phyloP scores from a whole-genome alignment of 177 flowering plant genomes.

The Viscum album region DNA sequence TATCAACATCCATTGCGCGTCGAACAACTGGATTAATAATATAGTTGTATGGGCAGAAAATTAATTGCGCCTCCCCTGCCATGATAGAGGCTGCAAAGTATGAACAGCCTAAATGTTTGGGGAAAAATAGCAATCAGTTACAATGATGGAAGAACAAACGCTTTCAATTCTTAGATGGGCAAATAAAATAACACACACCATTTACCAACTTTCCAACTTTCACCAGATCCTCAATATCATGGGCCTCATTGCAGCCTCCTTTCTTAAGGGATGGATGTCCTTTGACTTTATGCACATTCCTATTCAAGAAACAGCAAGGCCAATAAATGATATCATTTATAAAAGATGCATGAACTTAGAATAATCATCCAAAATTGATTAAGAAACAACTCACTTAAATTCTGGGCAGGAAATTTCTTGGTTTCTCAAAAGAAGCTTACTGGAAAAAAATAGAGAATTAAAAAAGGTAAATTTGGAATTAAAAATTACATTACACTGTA shows the following conservation, averaged over 20 bases:
- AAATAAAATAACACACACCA: constrained; percentile 16
- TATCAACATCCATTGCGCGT: constrained; percentile 77
- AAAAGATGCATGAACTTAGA: neutral
- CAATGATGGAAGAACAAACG: neutral
- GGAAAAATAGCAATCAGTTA: neutral
- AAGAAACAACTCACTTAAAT: constrained; percentile 49
- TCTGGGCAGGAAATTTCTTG: constrained; percentile 39
- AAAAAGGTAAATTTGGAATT: constrained; percentile 6
- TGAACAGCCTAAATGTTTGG: constrained; percentile 60
- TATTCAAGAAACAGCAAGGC: constrained; percentile 19
- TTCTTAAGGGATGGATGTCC: constrained; percentile 63
- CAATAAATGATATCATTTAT: neutral
- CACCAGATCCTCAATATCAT: constrained; percentile 73
- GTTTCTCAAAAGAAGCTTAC: constrained; percentile 61
- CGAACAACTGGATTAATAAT: constrained; percentile 67
- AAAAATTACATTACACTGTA: constrained; percentile 1
- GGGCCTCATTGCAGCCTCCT: constrained; percentile 76
- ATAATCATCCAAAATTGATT: neutral
- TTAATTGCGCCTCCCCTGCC: constrained; percentile 70
- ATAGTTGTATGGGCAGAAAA: constrained; percentile 91
- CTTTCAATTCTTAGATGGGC: neutral
- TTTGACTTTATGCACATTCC: constrained; percentile 61
- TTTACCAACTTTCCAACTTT: constrained; percentile 58
- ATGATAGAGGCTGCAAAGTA: constrained; percentile 83
- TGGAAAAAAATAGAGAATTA: constrained; percentile 24